Conservation (phyloP, 176 grass and related monocot genomes). For the Carex scoparia region DNA sequence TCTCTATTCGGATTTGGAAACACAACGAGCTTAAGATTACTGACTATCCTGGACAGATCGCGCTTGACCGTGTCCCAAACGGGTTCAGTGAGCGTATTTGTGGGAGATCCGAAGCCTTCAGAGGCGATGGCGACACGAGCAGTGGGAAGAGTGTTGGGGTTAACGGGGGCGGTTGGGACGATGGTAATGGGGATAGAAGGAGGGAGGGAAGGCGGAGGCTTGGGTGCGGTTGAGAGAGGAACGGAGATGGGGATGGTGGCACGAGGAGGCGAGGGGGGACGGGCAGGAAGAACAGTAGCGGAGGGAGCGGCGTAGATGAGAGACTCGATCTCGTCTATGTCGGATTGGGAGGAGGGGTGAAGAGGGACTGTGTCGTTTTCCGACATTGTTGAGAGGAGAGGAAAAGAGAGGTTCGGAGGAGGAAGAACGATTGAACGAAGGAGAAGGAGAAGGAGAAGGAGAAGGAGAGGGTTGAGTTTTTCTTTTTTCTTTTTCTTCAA, state of each 20-base stretch:
- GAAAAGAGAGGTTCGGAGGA: neutral
- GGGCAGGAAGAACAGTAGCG: conserved; percentile 70
- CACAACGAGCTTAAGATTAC: conserved; percentile 97
- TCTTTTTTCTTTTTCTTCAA: too few relatives aligned
- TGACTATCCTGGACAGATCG: conserved; percentile 90
- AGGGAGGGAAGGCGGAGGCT: conserved; percentile 34
- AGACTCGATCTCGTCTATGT: conserved; percentile 99
- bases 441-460: too few relatives aligned
- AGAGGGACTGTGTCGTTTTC: conserved; percentile 89
- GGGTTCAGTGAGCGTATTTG: conserved; percentile 92
- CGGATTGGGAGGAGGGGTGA: conserved; percentile 90
- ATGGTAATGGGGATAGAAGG: conserved; percentile 50
- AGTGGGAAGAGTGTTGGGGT: neutral
- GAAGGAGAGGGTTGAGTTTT: too few relatives aligned
- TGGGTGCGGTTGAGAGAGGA: conserved; percentile 21
- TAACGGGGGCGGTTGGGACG: conserved; percentile 25
- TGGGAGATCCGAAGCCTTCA: conserved; percentile 60
- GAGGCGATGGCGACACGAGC: conserved; percentile 44
- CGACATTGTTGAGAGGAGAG: conserved; percentile 48
- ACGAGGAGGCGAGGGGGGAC: conserved; percentile 65
- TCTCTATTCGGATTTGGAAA: conserved; percentile 96
- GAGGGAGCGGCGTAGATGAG: conserved; percentile 73
- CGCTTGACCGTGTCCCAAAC: conserved; percentile 98
- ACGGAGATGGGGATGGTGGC: conserved; percentile 79
- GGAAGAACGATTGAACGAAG: too few relatives aligned